Conservation (phyloP, 306 rosid genomes). For the Cicer yamashitae region DNA sequence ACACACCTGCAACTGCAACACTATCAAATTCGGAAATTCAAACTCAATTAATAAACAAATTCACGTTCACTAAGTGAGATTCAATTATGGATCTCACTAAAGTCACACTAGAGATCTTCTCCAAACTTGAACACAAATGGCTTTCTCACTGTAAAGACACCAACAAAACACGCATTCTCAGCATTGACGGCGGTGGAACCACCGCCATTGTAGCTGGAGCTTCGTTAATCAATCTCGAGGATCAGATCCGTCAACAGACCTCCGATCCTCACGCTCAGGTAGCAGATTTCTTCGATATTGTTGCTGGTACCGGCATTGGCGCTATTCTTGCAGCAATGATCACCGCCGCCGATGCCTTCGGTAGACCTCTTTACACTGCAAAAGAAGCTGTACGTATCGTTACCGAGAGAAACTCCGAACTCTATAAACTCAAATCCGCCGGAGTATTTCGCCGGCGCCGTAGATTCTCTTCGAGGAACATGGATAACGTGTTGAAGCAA, state of each 20-base stretch:
- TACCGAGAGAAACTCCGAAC: slow-evolving; percentile 51
- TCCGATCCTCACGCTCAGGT: slow-evolving; percentile 77
- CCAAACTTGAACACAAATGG: slow-evolving; percentile 94
- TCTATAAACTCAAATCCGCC: slow-evolving; percentile 50
- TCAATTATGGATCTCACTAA: slow-evolving; percentile 75
- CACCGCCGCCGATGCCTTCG: slow-evolving; percentile 68
- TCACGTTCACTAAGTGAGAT: no score
- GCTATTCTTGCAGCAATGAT: slow-evolving; percentile 85
- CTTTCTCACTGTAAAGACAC: slow-evolving; percentile 75
- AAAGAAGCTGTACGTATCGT: slow-evolving; percentile 63
- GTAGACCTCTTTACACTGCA: slow-evolving; percentile 77
- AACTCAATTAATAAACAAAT: no score
- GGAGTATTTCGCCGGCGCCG: slow-evolving; percentile 61
- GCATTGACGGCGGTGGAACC: slow-evolving; percentile 96
- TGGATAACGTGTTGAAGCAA: slow-evolving; percentile 72
- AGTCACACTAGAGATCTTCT: slow-evolving; percentile 84
- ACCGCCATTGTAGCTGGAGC: slow-evolving; percentile 77
- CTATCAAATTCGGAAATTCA: slow-evolving; percentile 5
- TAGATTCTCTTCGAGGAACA: slow-evolving; percentile 64
- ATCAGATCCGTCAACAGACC: slow-evolving; percentile 93
- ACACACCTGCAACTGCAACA: slow-evolving; percentile 7
- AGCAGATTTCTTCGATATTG: slow-evolving; percentile 82
- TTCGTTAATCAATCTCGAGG: slow-evolving; percentile 77
- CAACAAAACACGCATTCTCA: slow-evolving; percentile 80
- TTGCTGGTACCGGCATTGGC: slow-evolving; percentile 87